Evolutionary conservation across 495 filamentous ascomycete species (phyloP).

Genomic region (Melanomma pulvis-pyrius): DNA sequence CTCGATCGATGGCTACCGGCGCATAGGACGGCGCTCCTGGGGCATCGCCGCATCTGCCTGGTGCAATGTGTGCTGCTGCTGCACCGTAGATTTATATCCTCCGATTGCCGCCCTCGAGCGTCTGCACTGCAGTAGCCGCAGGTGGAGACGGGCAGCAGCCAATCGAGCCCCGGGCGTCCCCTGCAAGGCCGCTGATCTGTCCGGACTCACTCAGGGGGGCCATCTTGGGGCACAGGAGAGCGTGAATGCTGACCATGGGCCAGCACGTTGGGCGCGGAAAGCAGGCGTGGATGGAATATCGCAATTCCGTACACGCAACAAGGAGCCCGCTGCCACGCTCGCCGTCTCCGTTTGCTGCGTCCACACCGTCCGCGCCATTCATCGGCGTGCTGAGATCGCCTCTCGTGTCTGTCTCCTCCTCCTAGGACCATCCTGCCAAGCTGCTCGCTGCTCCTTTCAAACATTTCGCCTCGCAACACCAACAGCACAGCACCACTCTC

Average conservation of each 20-base stretch:
- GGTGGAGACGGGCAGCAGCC: neutral
- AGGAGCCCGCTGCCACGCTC: neutral
- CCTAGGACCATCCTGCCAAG: neutral
- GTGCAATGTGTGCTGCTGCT: neutral
- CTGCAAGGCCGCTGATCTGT: neutral
- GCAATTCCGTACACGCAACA: neutral
- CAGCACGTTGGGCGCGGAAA: neutral
- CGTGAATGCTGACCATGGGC: neutral
- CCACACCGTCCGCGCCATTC: too few species aligned
- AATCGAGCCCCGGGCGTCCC: neutral
- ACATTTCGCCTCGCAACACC: neutral
- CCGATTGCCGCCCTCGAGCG: neutral
- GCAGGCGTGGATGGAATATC: neutral
- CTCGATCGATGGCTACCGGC: too few species aligned
- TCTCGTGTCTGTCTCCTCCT: neutral
- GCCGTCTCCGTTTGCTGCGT: too few species aligned
- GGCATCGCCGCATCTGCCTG: neutral
- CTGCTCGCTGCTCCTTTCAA: constrained; percentile 2
- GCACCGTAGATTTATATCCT: constrained; percentile 6
- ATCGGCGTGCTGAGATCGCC: too few species aligned
- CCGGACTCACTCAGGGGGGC: constrained; percentile 15
- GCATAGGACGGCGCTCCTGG: too few species aligned
- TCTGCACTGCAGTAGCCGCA: neutral
- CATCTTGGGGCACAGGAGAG: neutral
- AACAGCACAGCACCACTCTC: neutral